A percentile compares a stretch with the other conserved stretches of the same genome.
Conservation (phyloP, 805 yeast genomes). For the Candida bentonensis region DNA sequence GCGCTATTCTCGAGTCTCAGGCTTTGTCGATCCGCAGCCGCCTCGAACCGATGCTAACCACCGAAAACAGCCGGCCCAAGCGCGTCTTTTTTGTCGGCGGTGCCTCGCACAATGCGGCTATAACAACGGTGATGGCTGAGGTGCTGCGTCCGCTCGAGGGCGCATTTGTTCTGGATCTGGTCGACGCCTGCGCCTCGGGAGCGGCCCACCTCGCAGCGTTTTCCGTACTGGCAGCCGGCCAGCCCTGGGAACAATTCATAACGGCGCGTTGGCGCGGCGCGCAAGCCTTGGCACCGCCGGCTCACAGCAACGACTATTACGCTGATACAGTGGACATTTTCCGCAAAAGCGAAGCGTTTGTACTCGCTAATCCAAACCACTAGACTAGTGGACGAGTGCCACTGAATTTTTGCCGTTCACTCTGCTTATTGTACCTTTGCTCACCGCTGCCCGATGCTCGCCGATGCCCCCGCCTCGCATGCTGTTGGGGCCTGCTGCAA, state of each 20-base stretch:
- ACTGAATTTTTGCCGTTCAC: too few relatives aligned
- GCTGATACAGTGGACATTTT: background rate
- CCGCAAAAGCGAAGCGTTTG: background rate
- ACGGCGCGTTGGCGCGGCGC: background rate
- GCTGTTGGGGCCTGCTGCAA: too few relatives aligned
- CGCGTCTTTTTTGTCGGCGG: constrained; percentile 80
- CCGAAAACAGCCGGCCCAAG: constrained; percentile 36
- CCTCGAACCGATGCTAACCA: constrained; percentile 59
- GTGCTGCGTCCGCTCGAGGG: constrained; percentile 56
- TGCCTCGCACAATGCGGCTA: constrained; percentile 56
- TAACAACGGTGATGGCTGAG: constrained; percentile 53
- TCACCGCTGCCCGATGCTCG: too few relatives aligned
- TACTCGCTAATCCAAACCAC: too few relatives aligned
- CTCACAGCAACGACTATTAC: background rate
- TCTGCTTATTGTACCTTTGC: too few relatives aligned
- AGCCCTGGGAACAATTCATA: background rate
- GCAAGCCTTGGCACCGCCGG: background rate
- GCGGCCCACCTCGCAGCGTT: background rate
- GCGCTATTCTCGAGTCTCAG: constrained; percentile 73
- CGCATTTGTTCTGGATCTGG: constrained; percentile 55
- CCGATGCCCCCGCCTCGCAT: too few relatives aligned
- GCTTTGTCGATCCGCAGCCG: constrained; percentile 73
- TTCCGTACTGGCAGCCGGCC: background rate
- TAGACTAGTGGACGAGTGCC: too few relatives aligned
- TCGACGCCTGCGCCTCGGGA: constrained; percentile 68